phyloP scores from a whole-genome alignment of 1,284 basidiomycete species.

The Cystobasidiaceae sp. region DNA sequence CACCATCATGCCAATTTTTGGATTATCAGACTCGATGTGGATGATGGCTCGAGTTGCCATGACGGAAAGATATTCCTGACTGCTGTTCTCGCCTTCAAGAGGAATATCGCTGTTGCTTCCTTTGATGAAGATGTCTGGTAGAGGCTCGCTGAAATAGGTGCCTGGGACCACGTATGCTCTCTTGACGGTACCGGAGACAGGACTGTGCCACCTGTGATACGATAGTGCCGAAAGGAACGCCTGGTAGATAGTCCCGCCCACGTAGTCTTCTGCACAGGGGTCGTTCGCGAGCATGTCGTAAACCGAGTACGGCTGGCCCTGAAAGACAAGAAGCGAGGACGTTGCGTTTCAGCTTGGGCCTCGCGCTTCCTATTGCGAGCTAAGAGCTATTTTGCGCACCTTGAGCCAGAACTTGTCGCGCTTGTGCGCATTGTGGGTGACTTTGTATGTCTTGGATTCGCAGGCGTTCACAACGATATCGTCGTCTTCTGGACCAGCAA shows the following conservation, averaged over 20 bases:
- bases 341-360: constrained; percentile 13
- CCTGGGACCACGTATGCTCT: constrained; percentile 51
- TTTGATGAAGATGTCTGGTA: constrained; percentile 34
- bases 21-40: constrained; percentile 55
- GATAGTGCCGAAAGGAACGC: constrained; percentile 53
- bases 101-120: constrained; percentile 41
- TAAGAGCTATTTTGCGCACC: no score
- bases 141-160: constrained; percentile 52
- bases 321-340: background rate
- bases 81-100: constrained; percentile 42
- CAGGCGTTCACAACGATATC: constrained; percentile 51
- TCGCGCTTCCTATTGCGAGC: no score
- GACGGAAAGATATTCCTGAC: constrained; percentile 48
- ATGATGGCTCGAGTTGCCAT: constrained; percentile 53
- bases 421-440: constrained; percentile 45
- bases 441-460: constrained; percentile 49
- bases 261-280: constrained; percentile 48
- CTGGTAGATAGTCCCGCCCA: constrained; percentile 56
- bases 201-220: constrained; percentile 58
- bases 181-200: constrained; percentile 53
- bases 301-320: constrained; percentile 51
- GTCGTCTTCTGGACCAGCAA: constrained; percentile 48
- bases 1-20: constrained; percentile 53
- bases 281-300: constrained; percentile 49
- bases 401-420: constrained; percentile 54